A percentile compares a stretch with the other conserved stretches of the same genome.
phyloP scores from a whole-genome alignment of 163 green algal species.

The Volvox carteri region DNA sequence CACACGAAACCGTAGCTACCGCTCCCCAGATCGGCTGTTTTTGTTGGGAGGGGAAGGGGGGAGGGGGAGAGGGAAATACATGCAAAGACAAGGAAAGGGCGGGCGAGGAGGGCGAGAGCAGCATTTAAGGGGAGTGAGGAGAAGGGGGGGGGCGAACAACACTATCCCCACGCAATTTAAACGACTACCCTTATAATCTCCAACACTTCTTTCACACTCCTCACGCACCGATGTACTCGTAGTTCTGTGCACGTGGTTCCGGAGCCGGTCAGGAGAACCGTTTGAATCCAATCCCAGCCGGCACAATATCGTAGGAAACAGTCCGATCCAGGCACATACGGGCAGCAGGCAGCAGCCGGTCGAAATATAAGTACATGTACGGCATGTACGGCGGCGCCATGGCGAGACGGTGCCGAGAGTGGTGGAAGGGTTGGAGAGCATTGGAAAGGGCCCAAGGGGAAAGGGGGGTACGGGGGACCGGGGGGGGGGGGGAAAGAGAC shows the following conservation, averaged over 20 bases:
- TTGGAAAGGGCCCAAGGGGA: too few species aligned
- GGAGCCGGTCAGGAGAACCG: neutral
- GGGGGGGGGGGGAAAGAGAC: too few species aligned
- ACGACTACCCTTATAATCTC: neutral
- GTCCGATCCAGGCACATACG: too few species aligned
- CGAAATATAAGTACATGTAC: neutral
- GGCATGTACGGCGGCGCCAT: too few species aligned
- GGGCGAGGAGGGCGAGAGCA: too few species aligned
- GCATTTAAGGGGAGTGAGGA: neutral
- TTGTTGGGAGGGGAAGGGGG: neutral
- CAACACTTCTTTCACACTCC: neutral
- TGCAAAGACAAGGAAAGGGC: neutral
- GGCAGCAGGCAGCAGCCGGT: neutral
- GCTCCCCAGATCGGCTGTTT: conserved; percentile 44
- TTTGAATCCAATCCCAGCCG: too few species aligned
- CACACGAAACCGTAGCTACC: conserved; percentile 53
- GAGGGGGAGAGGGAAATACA: neutral
- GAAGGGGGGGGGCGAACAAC: neutral
- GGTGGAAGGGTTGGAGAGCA: neutral
- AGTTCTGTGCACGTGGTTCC: conserved; percentile 9
- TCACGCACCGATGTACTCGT: conserved; percentile 50
- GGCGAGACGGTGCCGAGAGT: neutral
- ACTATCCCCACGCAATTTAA: neutral
- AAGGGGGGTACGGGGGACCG: too few species aligned
- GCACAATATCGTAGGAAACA: too few species aligned